These are phyloP conservation scores for Tagetes patula DNA, from an alignment of 129 eudicot species.

Conservation along the genomic window DNA sequence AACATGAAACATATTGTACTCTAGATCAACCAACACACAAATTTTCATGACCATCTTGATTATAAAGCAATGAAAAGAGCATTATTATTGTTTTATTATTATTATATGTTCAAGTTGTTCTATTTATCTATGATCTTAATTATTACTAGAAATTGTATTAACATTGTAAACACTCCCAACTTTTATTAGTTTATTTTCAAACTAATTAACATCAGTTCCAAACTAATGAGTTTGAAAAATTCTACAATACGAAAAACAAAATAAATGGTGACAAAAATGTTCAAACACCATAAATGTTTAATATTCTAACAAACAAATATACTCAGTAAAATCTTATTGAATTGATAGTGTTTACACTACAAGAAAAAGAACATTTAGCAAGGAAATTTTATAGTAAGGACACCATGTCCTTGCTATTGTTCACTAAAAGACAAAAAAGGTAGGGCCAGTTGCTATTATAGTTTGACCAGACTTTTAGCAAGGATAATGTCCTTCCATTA, in stretches of 20 bases:
- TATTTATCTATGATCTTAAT: background rate
- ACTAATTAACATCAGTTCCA: background rate
- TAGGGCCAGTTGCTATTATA: too few relatives aligned
- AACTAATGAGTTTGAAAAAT: background rate
- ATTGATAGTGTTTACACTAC: too few relatives aligned
- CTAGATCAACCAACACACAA: conserved; percentile 24
- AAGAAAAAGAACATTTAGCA: too few relatives aligned
- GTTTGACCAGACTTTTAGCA: too few relatives aligned
- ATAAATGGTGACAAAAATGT: background rate
- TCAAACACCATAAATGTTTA: too few relatives aligned
- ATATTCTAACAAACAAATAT: too few relatives aligned
- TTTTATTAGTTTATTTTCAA: background rate
- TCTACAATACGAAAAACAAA: background rate
- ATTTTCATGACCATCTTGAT: conserved; percentile 21
- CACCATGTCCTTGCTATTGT: too few relatives aligned
- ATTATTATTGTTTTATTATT: conserved; percentile 23
- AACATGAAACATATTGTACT: conserved; percentile 25
- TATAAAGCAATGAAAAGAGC: conserved; percentile 30
- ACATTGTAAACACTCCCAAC: background rate
- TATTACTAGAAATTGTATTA: background rate
- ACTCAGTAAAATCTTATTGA: too few relatives aligned
- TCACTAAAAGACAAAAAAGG: too few relatives aligned
- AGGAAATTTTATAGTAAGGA: too few relatives aligned
- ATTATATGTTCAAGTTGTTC: conserved; percentile 13
- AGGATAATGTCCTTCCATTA: too few relatives aligned